A percentile compares a stretch with the other conserved stretches of the same genome.
These are phyloP conservation scores for Irpex lacteus DNA, from an alignment of 1,284 basidiomycete genomes.

Conservation along the genomic window DNA sequence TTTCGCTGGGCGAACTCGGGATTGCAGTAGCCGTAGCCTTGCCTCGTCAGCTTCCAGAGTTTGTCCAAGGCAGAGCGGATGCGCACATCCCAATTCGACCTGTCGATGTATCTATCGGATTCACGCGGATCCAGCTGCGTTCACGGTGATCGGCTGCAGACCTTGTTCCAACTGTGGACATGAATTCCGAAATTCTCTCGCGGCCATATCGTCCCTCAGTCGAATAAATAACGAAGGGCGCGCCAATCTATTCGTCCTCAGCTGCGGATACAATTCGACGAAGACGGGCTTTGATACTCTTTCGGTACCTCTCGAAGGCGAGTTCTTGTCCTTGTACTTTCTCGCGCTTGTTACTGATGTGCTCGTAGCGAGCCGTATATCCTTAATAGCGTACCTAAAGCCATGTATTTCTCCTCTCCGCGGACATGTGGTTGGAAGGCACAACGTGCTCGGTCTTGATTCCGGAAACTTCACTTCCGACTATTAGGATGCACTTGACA, in stretches of 20 bases:
- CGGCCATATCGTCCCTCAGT: background rate
- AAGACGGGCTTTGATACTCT: background rate
- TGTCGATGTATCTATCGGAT: background rate
- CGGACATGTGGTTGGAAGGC: too few relatives aligned
- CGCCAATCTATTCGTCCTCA: background rate
- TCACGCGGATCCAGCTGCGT: background rate
- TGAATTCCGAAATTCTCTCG: background rate
- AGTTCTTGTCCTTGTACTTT: background rate
- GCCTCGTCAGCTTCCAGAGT: background rate
- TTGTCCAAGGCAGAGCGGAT: background rate
- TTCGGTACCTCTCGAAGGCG: background rate
- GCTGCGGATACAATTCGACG: background rate
- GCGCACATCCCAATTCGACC: background rate
- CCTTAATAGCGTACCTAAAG: too few relatives aligned
- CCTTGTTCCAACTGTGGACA: background rate
- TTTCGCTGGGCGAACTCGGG: background rate
- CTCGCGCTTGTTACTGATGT: background rate
- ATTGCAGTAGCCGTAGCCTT: background rate
- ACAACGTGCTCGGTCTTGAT: too few relatives aligned
- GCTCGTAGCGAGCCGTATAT: background rate
- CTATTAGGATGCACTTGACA: too few relatives aligned
- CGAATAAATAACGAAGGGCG: background rate
- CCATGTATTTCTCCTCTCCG: too few relatives aligned
- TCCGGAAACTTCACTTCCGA: too few relatives aligned
- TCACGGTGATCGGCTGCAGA: background rate